Conservation (phyloP, 2,329 filamentous ascomycete species). For the Cladophialophora chaetospira region DNA sequence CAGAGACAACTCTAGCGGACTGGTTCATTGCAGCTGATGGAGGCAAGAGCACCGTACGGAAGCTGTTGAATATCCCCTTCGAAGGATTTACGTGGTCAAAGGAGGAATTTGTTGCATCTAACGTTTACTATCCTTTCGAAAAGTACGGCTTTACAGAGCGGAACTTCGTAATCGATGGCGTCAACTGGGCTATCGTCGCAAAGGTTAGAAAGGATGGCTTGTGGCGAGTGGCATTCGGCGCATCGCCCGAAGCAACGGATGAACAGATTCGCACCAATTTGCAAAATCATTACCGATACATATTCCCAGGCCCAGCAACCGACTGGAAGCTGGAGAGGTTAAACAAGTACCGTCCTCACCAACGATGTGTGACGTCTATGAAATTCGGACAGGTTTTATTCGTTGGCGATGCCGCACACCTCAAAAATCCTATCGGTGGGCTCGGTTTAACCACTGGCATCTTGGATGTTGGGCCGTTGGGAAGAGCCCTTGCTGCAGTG, state of each 20-base stretch:
- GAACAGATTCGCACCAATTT: conserved; percentile 31
- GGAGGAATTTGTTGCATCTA: conserved; percentile 15
- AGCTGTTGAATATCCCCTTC: neutral
- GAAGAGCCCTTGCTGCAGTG: conserved; percentile 56
- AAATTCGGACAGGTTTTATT: conserved; percentile 13
- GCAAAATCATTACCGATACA: neutral
- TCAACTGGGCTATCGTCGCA: conserved; percentile 37
- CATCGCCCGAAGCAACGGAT: conserved; percentile 33
- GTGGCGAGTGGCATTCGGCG: conserved; percentile 48
- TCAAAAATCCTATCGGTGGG: conserved; percentile 57
- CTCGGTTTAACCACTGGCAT: conserved; percentile 65
- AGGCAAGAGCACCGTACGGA: conserved; percentile 1
- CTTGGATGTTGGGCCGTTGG: conserved; percentile 62
- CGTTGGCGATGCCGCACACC: conserved; percentile 20
- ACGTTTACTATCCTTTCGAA: conserved; percentile 16
- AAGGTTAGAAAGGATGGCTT: conserved; percentile 32
- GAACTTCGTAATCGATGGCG: conserved; percentile 12
- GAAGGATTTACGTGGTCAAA: conserved; percentile 16
- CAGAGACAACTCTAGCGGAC: neutral
- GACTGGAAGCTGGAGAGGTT: conserved; percentile 16
- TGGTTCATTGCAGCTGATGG: conserved; percentile 11
- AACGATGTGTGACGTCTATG: conserved; percentile 8
- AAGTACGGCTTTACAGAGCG: conserved; percentile 7
- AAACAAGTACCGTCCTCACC: conserved; percentile 17
- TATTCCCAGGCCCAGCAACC: conserved; percentile 30